Base-by-base conservation (phyloP, 1,284 basidiomycete genomes). In the Tylopilus orsonianus region DNA sequence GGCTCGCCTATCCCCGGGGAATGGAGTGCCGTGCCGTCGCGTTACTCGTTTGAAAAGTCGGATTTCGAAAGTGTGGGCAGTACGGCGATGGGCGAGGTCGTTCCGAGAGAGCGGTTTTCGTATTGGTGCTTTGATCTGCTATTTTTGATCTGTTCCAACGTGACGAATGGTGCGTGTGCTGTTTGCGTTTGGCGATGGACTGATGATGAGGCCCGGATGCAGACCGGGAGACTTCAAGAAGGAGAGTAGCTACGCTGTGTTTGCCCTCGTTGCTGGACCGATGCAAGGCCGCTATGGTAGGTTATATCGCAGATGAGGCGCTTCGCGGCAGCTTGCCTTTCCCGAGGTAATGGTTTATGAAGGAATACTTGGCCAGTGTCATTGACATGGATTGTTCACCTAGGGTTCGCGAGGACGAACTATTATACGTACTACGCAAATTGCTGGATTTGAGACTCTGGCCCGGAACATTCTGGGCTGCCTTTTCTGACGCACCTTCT, bases 81-180 rank as follows among this genome's bases (percentile, higher is more conserved):
- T 24, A 90, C 88, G 1, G 77, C 79, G 38, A 70, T 71, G 22
- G 78, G 78, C 1, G 64, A 70, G 12, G 68, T 82, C 20, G 71
- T 87, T 33, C 81, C 86, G 1, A 76, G 90, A 40, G 94, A 98
- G 67, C 75, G 87, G 8, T 93, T 94, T 61, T 86, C 89, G 8
- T 97, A 93, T 69, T 97, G 94, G 93, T 93, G 90, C 57, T 88
- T 97, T 53, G 93, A 97, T 60, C 70, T 96, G 20, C 68, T 98
- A 14, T 93, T 97, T 65, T 66, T 88, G 53, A 76, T 90, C 20
- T 93, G 88, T 58, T 85, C 85, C 0, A 72, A 82, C 56, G 71
- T 73, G 0, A 79, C 77, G 1, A 74, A 74, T 68, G 84, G 88
- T 87, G 50, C 29, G 41, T 49, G 22, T 26, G 8, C 14, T 32